phyloP scores from a whole-genome alignment of 2,329 filamentous ascomycete genomes.

The Penicillium sp. region DNA sequence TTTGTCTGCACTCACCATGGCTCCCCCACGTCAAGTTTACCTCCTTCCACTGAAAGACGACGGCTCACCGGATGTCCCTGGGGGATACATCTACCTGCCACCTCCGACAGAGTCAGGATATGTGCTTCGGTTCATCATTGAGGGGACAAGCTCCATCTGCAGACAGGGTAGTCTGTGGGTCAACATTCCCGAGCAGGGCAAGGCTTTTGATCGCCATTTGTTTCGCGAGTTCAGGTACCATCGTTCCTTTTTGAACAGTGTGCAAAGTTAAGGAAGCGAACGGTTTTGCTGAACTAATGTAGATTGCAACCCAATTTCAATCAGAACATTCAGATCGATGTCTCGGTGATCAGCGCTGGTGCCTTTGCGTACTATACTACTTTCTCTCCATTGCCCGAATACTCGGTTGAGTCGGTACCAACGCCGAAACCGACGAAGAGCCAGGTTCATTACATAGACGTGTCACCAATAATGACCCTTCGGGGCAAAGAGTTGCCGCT shows the following conservation, averaged over 20 bases:
- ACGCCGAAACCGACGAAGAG: constrained; percentile 63
- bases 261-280: constrained; percentile 4
- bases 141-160: constrained; percentile 94
- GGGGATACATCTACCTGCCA: constrained; percentile 88
- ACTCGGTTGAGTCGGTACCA: constrained; percentile 57
- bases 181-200: constrained; percentile 79
- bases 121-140: constrained; percentile 80
- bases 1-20: constrained; percentile 20
- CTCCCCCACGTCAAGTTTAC: constrained; percentile 61
- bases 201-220: constrained; percentile 70
- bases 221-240: constrained; percentile 88
- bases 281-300: constrained; percentile 23
- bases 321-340: constrained; percentile 80
- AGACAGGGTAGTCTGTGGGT: constrained; percentile 93
- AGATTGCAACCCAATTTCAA: constrained; percentile 89
- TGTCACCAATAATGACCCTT: constrained; percentile 75
- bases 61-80: constrained; percentile 83
- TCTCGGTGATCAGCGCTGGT: constrained; percentile 77
- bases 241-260: background rate
- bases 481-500: constrained; percentile 73
- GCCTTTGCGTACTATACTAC: constrained; percentile 94
- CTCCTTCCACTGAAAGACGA: constrained; percentile 87
- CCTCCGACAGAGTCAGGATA: constrained; percentile 71
- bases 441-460: constrained; percentile 85
- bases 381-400: constrained; percentile 79